Evolutionary conservation across 805 yeast species (phyloP).

Genomic region (Yamadazyma sp.): DNA sequence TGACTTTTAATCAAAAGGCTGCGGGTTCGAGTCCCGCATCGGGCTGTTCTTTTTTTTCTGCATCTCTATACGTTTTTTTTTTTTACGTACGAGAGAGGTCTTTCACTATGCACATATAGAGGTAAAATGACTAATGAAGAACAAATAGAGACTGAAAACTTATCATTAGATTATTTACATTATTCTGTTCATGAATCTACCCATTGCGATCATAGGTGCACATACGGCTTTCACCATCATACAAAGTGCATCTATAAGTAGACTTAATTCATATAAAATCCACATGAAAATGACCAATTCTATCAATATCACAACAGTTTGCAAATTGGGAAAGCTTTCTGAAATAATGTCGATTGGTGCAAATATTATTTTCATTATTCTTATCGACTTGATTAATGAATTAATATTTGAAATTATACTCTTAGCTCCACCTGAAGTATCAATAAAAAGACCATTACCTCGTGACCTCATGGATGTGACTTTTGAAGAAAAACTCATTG

Average conservation of each 20-base stretch:
- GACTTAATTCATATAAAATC: conserved; percentile 40
- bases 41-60: conserved; percentile 11
- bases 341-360: conserved; percentile 40
- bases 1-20: conserved; percentile 17
- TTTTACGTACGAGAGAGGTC: neutral
- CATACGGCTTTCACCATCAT: conserved; percentile 44
- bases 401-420: conserved; percentile 29
- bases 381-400: conserved; percentile 30
- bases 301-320: conserved; percentile 36
- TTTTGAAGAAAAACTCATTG: neutral
- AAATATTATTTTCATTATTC: conserved; percentile 34
- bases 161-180: too few relatives aligned
- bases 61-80: neutral
- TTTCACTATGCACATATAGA: too few relatives aligned
- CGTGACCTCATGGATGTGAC: neutral
- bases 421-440: conserved; percentile 18
- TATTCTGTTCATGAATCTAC: conserved; percentile 40
- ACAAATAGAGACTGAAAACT: too few relatives aligned
- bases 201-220: conserved; percentile 46
- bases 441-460: conserved; percentile 5
- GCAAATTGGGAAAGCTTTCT: conserved; percentile 33
- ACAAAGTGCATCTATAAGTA: conserved; percentile 41
- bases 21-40: conserved; percentile 21
- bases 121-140: too few relatives aligned
- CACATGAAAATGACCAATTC: conserved; percentile 39